Evolutionary conservation across 805 yeast genomes (phyloP).

Genomic region (Pichia californica): DNA sequence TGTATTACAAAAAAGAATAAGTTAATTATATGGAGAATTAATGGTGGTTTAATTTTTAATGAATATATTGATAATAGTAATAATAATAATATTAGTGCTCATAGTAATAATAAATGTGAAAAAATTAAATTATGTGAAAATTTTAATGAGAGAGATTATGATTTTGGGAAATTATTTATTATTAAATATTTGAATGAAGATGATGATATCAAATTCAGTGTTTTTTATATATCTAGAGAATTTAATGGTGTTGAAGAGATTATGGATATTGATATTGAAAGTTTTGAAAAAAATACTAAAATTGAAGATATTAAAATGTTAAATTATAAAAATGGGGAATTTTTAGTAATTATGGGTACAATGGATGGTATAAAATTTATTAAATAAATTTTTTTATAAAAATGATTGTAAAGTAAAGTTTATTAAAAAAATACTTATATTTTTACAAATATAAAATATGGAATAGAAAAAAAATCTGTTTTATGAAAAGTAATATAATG

Average conservation of each 20-base stretch:
- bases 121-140: constrained; percentile 1
- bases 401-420: too few relatives aligned
- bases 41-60: constrained; percentile 1
- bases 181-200: constrained; percentile 7
- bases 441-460: too few relatives aligned
- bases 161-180: constrained; percentile 6
- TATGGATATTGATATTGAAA: not conserved
- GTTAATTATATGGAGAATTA: constrained; percentile 19
- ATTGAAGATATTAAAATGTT: not conserved
- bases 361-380: not conserved
- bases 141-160: constrained; percentile 1
- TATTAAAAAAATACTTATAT: too few relatives aligned
- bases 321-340: constrained; percentile 21
- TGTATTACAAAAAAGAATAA: constrained; percentile 53
- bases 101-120: not conserved
- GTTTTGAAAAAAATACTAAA: too few relatives aligned
- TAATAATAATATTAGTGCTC: too few relatives aligned
- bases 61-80: not conserved
- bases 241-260: not conserved
- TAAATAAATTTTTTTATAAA: not conserved
- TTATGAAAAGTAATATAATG: not conserved
- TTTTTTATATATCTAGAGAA: constrained; percentile 6
- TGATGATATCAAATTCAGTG: constrained; percentile 15
- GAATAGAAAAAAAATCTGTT: not conserved
- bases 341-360: constrained; percentile 12